These are phyloP conservation scores for Vigna unguiculata DNA, from an alignment of 306 rosid genomes.

Conservation along the genomic window DNA sequence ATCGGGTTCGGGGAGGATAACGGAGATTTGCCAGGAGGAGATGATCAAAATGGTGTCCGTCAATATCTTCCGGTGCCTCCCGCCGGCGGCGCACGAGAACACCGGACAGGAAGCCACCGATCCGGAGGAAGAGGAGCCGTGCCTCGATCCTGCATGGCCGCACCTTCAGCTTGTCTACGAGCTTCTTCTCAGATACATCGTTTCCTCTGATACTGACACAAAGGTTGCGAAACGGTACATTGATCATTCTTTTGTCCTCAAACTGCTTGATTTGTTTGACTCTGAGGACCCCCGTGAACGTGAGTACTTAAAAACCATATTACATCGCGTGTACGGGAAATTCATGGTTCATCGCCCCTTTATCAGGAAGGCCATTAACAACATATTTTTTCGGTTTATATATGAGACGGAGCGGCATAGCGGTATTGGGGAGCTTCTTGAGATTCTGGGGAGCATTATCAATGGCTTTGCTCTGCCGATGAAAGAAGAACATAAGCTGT, in stretches of 20 bases:
- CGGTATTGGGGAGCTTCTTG: slow-evolving; percentile 93
- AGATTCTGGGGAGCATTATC: slow-evolving; percentile 98
- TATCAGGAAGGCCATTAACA: slow-evolving; percentile 89
- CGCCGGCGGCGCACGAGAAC: slow-evolving; percentile 86
- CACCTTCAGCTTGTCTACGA: slow-evolving; percentile 95
- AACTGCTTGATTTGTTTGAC: slow-evolving; percentile 86
- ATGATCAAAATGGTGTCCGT: slow-evolving; percentile 87
- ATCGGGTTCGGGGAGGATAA: slow-evolving; percentile 86
- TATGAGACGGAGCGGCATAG: slow-evolving; percentile 92
- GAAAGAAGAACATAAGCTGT: slow-evolving; percentile 98
- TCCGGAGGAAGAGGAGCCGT: slow-evolving; percentile 93
- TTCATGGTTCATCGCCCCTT: slow-evolving; percentile 98
- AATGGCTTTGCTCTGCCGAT: slow-evolving; percentile 96
- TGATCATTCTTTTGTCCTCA: slow-evolving; percentile 90
- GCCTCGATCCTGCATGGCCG: slow-evolving; percentile 85
- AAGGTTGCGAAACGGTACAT: slow-evolving; percentile 92
- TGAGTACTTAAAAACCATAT: slow-evolving; percentile 87
- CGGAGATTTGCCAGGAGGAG: slow-evolving; percentile 89
- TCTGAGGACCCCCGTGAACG: slow-evolving; percentile 96
- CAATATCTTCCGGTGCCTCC: slow-evolving; percentile 89
- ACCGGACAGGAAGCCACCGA: slow-evolving; percentile 77
- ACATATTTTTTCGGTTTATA: slow-evolving; percentile 86
- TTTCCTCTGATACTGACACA: slow-evolving; percentile 94
- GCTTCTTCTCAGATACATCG: slow-evolving; percentile 90
- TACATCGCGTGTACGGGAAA: slow-evolving; percentile 93